These are phyloP conservation scores for Articulospora tetracladia DNA, from an alignment of 495 filamentous ascomycete species.

Conservation along the genomic window DNA sequence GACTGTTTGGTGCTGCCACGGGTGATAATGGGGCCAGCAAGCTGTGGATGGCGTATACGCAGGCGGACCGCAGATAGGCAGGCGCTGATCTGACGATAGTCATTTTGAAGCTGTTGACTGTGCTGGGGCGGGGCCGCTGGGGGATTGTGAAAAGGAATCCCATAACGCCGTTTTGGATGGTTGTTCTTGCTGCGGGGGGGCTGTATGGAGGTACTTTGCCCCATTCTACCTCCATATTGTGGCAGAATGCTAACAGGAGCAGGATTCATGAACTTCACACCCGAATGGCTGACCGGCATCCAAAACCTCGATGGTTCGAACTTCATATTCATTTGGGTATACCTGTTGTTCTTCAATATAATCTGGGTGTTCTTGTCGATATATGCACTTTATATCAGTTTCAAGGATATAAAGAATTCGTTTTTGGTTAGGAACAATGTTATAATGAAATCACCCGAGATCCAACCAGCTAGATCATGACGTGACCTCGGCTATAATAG, in stretches of 20 bases:
- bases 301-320: conserved; percentile 75
- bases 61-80: conserved; percentile 82
- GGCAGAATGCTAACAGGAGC: not conserved
- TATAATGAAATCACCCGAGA: too few relatives aligned
- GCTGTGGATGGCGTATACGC: conserved; percentile 91
- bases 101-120: conserved; percentile 81
- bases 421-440: conserved; percentile 42
- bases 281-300: conserved; percentile 83
- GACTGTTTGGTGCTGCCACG: conserved; percentile 71
- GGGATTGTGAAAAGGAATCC: conserved; percentile 54
- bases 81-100: conserved; percentile 74
- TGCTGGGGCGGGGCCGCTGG: conserved; percentile 73
- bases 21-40: conserved; percentile 35
- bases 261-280: conserved; percentile 93
- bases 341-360: conserved; percentile 86
- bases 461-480: too few relatives aligned
- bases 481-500: too few relatives aligned
- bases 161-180: conserved; percentile 63
- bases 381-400: conserved; percentile 69
- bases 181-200: conserved; percentile 80
- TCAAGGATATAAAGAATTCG: conserved; percentile 53
- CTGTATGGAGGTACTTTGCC: conserved; percentile 72
- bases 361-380: conserved; percentile 83
- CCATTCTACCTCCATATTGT: not conserved
- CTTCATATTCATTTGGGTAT: conserved; percentile 84